These are phyloP conservation scores for Neonectria sp. DNA, from an alignment of 2,329 filamentous ascomycete genomes.

Conservation along the genomic window DNA sequence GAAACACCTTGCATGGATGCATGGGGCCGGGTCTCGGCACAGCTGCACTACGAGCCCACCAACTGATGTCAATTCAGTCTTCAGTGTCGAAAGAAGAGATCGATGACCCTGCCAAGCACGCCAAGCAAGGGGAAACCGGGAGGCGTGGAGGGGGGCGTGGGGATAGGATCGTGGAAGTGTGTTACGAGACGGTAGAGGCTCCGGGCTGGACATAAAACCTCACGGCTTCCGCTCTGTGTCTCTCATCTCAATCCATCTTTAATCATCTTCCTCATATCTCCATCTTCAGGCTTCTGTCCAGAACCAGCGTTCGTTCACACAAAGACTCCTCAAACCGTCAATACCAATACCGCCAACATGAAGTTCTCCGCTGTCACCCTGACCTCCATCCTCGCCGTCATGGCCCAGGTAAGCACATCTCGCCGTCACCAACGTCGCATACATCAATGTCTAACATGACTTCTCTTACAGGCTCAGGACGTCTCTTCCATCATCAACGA, in stretches of 20 bases:
- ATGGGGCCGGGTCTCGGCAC: constrained; percentile 1
- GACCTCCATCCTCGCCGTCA: constrained; percentile 47
- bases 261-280: not conserved
- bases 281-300: not conserved
- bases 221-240: not conserved
- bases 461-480: constrained; percentile 20
- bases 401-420: constrained; percentile 20
- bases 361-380: constrained; percentile 52
- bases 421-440: not conserved
- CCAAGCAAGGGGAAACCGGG: constrained; percentile 2
- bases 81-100: not conserved
- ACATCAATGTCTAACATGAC: not conserved
- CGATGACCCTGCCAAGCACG: constrained; percentile 7
- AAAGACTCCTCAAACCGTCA: constrained; percentile 21
- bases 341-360: constrained; percentile 46
- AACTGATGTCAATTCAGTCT: not conserved
- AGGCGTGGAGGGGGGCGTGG: constrained; percentile 22
- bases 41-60: not conserved
- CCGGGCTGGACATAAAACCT: constrained; percentile 18
- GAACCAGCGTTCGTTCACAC: not conserved
- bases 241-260: constrained; percentile 5
- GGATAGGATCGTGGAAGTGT: constrained; percentile 22
- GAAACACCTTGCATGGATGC: not conserved
- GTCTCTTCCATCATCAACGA: constrained; percentile 22
- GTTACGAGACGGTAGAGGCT: not conserved